Base-by-base conservation (phyloP, 495 filamentous ascomycete genomes). In the Lasiosphaeria ovina region DNA sequence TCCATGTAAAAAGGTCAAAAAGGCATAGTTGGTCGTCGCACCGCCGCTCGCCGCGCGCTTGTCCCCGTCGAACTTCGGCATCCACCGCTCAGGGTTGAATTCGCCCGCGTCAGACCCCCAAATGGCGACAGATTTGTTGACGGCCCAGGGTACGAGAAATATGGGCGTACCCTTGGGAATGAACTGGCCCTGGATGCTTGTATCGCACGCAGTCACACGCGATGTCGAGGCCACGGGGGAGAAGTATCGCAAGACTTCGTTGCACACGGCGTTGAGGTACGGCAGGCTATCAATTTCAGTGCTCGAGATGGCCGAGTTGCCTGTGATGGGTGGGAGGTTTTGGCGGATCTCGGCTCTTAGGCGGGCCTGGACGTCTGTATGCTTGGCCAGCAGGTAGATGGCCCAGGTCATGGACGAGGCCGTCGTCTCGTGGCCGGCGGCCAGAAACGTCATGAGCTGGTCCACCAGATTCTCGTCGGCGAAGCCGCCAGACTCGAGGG, bases 381-480 rank as follows among this genome's bases (percentile, higher is more conserved):
- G 59, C 16, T 73, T 71, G 48, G 75, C 72, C 12, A 85, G 76
- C 54, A 83, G 62, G 59, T 85, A 83, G 10, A 79, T 62, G 5
- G 78, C 81, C 83, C 81, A 86, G 1, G 77, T 83, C 77, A 86
- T 80, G 31, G 81, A 67, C 0, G 79, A 76, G 24, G 83, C 80
- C 0, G 83, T 85, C 3, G 82, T 85, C 77, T 96, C 93, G 70
- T 97, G 93, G 16, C 93, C 93, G 0, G 93, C 93, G 0, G 87
- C 89, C 3, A 97, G 85, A 77, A 97, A 97, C 3, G 93, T 97
- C 92, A 97, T 96, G 70, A 94, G 82, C 69, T 97, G 93, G 69
- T 97, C 90, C 45, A 91, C 79, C 32, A 97, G 85, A 55, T 90
- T 87, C 36, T 92, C 89, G 53, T 93, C 89, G 34, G 78, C 81